Evolutionary conservation across 2,329 filamentous ascomycete species (phyloP), one percentile per base, ranked within the genome.

Genomic region (Tolypocladium album): DNA sequence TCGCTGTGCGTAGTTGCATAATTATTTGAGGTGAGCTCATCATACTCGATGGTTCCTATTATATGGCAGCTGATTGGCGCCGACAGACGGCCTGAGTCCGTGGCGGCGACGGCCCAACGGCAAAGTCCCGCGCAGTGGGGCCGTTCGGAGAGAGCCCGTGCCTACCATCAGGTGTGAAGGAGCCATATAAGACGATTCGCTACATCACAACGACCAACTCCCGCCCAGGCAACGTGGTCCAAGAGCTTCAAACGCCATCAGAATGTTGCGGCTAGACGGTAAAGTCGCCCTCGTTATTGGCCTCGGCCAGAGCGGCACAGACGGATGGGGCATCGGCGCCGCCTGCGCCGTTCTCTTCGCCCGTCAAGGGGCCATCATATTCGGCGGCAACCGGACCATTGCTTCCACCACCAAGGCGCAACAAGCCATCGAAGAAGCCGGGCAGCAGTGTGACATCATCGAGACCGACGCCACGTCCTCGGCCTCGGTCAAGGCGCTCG

Each of bases 291-390:
- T 80, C 7, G 69, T 47, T 79, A 77, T 78, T 31, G 78, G 78
- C 45, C 72, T 79, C 39, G 78, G 78, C 31, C 75, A 78, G 66
- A 72, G 72, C 20, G 72, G 74, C 22, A 68, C 70, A 52, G 71
- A 75, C 36, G 77, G 76, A 24, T 82, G 79, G 80, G 78, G 78
- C 40, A 82, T 79, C 63, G 79, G 79, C 13, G 75, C 78, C 24
- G 78, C 80, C 42, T 79, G 75, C 56, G 77, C 79, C n/a, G 73
- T 75, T 67, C 68, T 0, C 75, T 27, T 47, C 22, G 45, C 22
- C 4, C 45, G 45, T 27, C 45, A 47, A 7, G 45, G 45, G 13
- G 45, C 45, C 22, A 17, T 22, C 45, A 47, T 47, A 31, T 50
- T 50, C 47, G 47, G 47, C 24, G 47, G 47, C 47, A 50, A 50